Evolutionary conservation across 495 filamentous ascomycete species (phyloP).

Genomic region (Tuber indicum): DNA sequence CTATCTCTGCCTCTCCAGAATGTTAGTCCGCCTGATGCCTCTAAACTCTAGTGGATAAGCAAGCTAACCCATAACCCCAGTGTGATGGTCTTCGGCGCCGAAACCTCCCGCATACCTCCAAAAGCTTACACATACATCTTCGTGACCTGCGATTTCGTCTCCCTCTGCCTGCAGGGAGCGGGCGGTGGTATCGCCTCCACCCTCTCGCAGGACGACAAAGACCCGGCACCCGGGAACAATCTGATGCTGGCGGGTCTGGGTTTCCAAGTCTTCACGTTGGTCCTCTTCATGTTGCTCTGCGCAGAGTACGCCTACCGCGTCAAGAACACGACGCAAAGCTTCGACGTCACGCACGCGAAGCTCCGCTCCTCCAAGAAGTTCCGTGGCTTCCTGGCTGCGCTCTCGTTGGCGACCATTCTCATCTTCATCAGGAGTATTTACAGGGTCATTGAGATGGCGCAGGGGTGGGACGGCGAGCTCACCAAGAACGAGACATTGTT

Average conservation of each 20-base stretch:
- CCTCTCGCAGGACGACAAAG: conserved; percentile 44
- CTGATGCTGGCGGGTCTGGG: conserved; percentile 62
- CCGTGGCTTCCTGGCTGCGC: conserved; percentile 44
- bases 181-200: conserved; percentile 57
- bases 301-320: conserved; percentile 50
- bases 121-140: conserved; percentile 51
- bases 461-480: conserved; percentile 56
- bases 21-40: conserved; percentile 33
- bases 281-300: conserved; percentile 50
- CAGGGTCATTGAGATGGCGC: conserved; percentile 58
- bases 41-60: not conserved
- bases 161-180: conserved; percentile 53
- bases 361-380: conserved; percentile 42
- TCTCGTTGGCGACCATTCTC: conserved; percentile 50
- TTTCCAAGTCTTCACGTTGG: conserved; percentile 52
- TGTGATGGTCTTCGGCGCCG: conserved; percentile 54
- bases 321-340: not conserved
- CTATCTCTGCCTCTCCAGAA: conserved; percentile 58
- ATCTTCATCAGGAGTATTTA: conserved; percentile 60
- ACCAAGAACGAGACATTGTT: conserved; percentile 57
- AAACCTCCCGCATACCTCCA: conserved; percentile 58
- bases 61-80: conserved; percentile 18
- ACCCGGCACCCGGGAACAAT: conserved; percentile 49
- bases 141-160: conserved; percentile 58
- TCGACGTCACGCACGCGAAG: conserved; percentile 36